Evolutionary conservation across 2,329 filamentous ascomycete species (phyloP).

Genomic region (Moelleriella libera): DNA sequence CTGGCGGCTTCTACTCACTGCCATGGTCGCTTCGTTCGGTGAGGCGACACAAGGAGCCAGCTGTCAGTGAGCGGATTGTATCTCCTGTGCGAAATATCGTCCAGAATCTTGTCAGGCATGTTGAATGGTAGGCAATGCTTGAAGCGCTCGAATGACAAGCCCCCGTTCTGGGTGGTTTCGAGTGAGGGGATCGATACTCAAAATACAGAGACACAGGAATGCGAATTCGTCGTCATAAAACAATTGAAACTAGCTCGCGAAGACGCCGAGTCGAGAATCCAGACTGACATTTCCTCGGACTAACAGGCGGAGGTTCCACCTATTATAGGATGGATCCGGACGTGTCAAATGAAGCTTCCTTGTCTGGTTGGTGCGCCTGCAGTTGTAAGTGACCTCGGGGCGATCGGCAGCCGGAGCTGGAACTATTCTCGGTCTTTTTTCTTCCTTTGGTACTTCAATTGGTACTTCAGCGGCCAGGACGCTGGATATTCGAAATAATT

Average conservation of each 20-base stretch:
- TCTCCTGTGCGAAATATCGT: constrained; percentile 92
- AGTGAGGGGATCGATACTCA: too few species aligned
- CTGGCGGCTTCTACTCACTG: constrained; percentile 48
- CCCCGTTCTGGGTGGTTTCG: too few species aligned
- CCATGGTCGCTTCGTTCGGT: constrained; percentile 94
- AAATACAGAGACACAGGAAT: background rate
- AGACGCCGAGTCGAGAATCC: background rate
- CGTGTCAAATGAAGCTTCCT: background rate
- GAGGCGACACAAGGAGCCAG: constrained; percentile 89
- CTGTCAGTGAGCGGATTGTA: constrained; percentile 84
- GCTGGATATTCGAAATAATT: too few species aligned
- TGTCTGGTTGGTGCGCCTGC: background rate
- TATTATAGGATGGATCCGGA: background rate
- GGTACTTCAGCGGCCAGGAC: too few species aligned
- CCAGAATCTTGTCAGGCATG: constrained; percentile 66
- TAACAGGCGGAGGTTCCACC: background rate
- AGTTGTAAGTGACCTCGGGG: constrained; percentile 1
- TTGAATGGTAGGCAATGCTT: background rate
- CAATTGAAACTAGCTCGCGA: background rate
- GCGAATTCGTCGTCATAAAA: background rate
- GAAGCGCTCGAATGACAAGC: too few species aligned
- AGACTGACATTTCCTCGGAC: background rate
- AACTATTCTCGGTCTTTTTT: background rate
- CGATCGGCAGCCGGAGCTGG: background rate
- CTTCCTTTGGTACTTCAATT: background rate